These are phyloP conservation scores for Beauveria rudraprayagi DNA, from an alignment of 2,329 filamentous ascomycete genomes.

Conservation along the genomic window DNA sequence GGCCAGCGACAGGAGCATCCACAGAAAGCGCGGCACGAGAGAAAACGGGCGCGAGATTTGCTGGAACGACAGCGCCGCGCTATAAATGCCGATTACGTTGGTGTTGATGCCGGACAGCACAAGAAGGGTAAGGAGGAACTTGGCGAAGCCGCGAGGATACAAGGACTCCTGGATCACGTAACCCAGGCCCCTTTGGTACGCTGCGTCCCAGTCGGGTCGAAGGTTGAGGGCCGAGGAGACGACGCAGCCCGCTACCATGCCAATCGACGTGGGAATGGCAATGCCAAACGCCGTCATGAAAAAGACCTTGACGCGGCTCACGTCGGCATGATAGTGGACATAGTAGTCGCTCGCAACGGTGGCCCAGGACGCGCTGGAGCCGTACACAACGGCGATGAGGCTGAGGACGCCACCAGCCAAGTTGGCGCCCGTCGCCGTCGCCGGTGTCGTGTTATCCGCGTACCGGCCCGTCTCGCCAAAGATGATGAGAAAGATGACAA, in stretches of 20 bases:
- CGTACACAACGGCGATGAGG: conserved; percentile 38
- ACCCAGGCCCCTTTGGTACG: conserved; percentile 35
- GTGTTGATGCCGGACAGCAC: conserved; percentile 31
- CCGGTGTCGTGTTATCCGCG: conserved; percentile 30
- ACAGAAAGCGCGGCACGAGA: conserved; percentile 32
- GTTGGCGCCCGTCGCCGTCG: conserved; percentile 25
- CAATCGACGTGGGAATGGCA: conserved; percentile 39
- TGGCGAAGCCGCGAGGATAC: conserved; percentile 37
- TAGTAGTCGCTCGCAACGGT: conserved; percentile 35
- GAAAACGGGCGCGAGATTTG: conserved; percentile 28
- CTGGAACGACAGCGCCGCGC: conserved; percentile 32
- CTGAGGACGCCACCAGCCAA: conserved; percentile 33
- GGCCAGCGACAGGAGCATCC: conserved; percentile 30
- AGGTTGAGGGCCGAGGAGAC: conserved; percentile 34
- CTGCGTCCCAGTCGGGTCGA: conserved; percentile 27
- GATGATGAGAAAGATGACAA: conserved; percentile 41
- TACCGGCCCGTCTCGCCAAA: conserved; percentile 36
- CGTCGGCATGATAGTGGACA: conserved; percentile 37
- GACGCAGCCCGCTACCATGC: conserved; percentile 37
- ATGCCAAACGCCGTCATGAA: conserved; percentile 40
- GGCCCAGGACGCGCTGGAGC: conserved; percentile 40
- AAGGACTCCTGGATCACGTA: conserved; percentile 37
- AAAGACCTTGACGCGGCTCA: conserved; percentile 38
- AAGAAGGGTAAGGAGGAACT: conserved; percentile 31
- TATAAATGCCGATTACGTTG: conserved; percentile 31